Percentiles rank a stretch among this genome's conserved stretches.
Conservation (phyloP, 768 basidiomycete genomes). For the Fomitopsis pulvina region DNA sequence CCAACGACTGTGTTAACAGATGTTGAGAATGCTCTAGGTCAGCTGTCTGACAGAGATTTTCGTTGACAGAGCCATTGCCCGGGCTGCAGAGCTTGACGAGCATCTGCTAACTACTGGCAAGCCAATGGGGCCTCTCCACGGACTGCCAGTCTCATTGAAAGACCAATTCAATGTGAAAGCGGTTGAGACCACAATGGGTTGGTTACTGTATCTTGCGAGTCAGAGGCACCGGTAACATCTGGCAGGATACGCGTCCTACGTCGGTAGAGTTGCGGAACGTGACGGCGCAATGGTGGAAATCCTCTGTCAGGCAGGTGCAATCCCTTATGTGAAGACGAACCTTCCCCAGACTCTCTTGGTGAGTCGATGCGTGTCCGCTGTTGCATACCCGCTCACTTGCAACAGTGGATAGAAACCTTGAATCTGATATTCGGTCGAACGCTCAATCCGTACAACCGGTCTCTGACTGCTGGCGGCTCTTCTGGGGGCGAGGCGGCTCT, state of each 20-base stretch:
- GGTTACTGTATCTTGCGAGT: not conserved
- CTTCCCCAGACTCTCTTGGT: slow-evolving; percentile 77
- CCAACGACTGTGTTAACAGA: not conserved
- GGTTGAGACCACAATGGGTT: slow-evolving; percentile 64
- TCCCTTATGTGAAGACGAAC: slow-evolving; percentile 68
- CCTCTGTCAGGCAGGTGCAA: slow-evolving; percentile 56
- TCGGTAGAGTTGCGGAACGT: slow-evolving; percentile 50
- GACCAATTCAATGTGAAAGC: slow-evolving; percentile 68
- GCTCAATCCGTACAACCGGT: slow-evolving; percentile 51
- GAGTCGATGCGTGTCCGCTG: slow-evolving; percentile 6
- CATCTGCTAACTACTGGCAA: slow-evolving; percentile 54
- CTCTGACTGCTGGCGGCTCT: slow-evolving; percentile 54
- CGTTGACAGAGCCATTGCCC: slow-evolving; percentile 57
- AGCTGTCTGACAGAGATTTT: slow-evolving; percentile 83
- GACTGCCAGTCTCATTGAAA: slow-evolving; percentile 68
- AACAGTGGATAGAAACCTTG: slow-evolving; percentile 47
- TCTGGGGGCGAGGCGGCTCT: slow-evolving; percentile 66
- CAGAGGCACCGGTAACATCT: not conserved
- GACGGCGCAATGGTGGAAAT: slow-evolving; percentile 62
- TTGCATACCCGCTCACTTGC: not conserved
- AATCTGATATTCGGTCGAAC: slow-evolving; percentile 62
- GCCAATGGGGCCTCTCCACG: slow-evolving; percentile 67
- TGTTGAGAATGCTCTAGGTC: slow-evolving; percentile 33
- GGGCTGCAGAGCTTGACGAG: slow-evolving; percentile 63
- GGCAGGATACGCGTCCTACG: slow-evolving; percentile 63